Evolutionary conservation across 768 basidiomycete species (phyloP), one percentile per base, ranked within the genome.

Genomic region (Neoboletus brunneissimus): DNA sequence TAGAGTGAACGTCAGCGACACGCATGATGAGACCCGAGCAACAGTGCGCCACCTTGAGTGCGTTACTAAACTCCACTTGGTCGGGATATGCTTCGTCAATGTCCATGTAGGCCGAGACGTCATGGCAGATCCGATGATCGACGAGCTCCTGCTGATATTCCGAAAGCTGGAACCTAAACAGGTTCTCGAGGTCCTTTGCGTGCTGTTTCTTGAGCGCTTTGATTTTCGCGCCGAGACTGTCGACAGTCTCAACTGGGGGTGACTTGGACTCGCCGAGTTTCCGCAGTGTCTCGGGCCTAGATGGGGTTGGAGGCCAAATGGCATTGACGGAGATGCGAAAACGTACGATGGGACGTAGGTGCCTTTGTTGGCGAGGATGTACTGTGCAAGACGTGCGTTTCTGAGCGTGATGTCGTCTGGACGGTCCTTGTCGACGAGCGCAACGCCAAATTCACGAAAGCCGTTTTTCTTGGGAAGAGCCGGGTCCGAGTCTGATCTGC

Each of bases 331-430:
- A 5, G 12, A 5, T 1, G 51, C 4, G 25, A 5, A 12, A 8
- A 58, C 76, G 55, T 65, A 80, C 81, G 73, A 68, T 45, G 79
- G 77, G 10, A 79, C 69, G 11, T 67, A 66, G 44, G 69, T 53
- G 40, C 75, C 73, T 50, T 74, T 77, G 51, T 73, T 70, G 10
- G 73, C 73, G 23, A 82, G 61, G 22, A 79, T 65, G 58, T 69
- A 80, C 53, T 74, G 68, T 0, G 77, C 77, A 23, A 66, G 57
- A 8, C 75, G 67, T 44, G 75, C 73, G 23, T 69, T 65, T 53
- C 71, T 66, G 48, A 71, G 57, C 6, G 65, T 57, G 57, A 65
- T 31, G 27, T 68, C 57, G 59, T 68, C 67, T 15, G 67, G 61
- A n/a, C 49, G 38, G 25, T 60, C 41, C 25, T 48, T 48, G 61